Base-by-base conservation (phyloP, 73 alveolate species). In the Uronychia binucleata region DNA sequence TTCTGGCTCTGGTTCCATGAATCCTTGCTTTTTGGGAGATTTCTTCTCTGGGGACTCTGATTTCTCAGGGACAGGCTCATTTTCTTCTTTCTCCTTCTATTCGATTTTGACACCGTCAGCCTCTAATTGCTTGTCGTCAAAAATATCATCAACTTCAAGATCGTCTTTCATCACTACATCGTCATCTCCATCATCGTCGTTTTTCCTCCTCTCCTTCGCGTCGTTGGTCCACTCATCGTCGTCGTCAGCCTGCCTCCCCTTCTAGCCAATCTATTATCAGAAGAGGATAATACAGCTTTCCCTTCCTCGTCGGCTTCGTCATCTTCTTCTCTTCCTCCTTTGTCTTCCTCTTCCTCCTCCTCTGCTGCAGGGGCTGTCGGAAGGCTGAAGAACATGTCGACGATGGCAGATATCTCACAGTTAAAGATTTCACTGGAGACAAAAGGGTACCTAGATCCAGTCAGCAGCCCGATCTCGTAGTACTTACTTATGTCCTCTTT, bases 401-500 rank as follows among this genome's bases (percentile, higher is more conserved):
- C 74, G 77, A 89, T 59, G 0, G 84, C 75, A 83, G 60, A 60
- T 67, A 89, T 79, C 27, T 89, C 95, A 76, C 92, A 84, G 85
- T 79, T 84, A 83, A 89, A 89, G 86, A 89, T 79, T 46, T 89
- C 95, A 79, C 90, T 78, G 32, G 95, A 91, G 5, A 84, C 28
- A 58, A 89, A 89, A 28, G 95, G 95, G 86, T 89, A 89, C n/a
- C n/a, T n/a, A n/a, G n/a, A n/a, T n/a, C n/a, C n/a, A n/a, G n/a
- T n/a, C n/a, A n/a, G n/a, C n/a, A n/a, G n/a, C n/a, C n/a, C n/a
- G n/a, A n/a, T n/a, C n/a, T n/a, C n/a, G n/a, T n/a, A n/a, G n/a
- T n/a, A n/a, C n/a, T n/a, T n/a, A n/a, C 90, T 89, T 89, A 57
- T 89, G 95, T 25, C 95, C 95, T 34, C 91, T 35, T 26, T 82